phyloP scores from a whole-genome alignment of 306 rosid species.

The Prunus kanzakura region DNA sequence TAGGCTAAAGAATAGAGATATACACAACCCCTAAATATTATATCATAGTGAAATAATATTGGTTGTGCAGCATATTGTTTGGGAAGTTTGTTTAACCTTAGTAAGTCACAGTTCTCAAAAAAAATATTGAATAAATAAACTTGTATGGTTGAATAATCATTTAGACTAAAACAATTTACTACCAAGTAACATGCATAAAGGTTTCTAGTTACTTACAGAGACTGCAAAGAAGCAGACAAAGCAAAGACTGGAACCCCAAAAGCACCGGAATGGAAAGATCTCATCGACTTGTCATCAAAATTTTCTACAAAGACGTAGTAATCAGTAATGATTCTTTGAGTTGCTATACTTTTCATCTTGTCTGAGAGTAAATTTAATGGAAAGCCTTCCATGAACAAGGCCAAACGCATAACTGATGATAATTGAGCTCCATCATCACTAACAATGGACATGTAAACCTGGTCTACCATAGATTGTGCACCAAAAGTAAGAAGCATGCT shows the following conservation, averaged over 20 bases:
- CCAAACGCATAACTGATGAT: constrained; percentile 47
- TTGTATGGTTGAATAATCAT: neutral
- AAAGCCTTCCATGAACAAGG: constrained; percentile 75
- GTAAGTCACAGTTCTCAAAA: neutral
- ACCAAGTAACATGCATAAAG: neutral
- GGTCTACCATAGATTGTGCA: constrained; percentile 48
- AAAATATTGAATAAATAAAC: neutral
- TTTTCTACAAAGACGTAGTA: constrained; percentile 55
- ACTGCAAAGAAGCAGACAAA: constrained; percentile 68
- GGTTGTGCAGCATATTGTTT: neutral
- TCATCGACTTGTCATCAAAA: constrained; percentile 48
- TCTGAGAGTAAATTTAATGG: constrained; percentile 68
- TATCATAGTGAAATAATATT: neutral
- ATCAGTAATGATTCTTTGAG: constrained; percentile 50
- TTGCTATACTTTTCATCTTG: constrained; percentile 45
- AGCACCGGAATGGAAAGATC: constrained; percentile 31
- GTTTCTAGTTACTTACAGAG: constrained; percentile 54
- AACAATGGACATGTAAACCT: constrained; percentile 50
- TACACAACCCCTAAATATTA: neutral
- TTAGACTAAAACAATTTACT: neutral
- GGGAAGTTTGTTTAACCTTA: neutral
- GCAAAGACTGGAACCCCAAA: constrained; percentile 66
- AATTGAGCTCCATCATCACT: constrained; percentile 48
- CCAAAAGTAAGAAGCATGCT: constrained; percentile 58
- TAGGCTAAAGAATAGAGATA: neutral